phyloP scores from a whole-genome alignment of 2,329 filamentous ascomycete genomes.

The Drechslerella dactyloides region DNA sequence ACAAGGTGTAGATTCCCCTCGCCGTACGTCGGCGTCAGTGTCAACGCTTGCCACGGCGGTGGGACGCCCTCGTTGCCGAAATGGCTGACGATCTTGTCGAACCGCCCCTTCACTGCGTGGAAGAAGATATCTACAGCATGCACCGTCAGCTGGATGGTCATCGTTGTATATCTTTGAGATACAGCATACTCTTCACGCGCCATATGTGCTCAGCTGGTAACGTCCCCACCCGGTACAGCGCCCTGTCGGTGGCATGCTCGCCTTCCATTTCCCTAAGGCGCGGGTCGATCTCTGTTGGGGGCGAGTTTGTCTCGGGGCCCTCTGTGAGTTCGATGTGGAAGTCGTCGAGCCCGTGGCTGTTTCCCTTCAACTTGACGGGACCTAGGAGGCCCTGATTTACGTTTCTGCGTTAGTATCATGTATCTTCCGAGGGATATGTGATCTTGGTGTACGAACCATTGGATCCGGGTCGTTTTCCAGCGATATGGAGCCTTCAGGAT shows the following conservation, averaged over 20 bases:
- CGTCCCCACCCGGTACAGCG: conserved; percentile 66
- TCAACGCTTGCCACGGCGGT: conserved; percentile 84
- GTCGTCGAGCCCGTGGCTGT: conserved; percentile 73
- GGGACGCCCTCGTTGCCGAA: conserved; percentile 72
- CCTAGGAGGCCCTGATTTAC: conserved; percentile 62
- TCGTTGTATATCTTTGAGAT: background rate
- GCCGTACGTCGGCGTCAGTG: conserved; percentile 72
- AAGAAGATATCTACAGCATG: conserved; percentile 64
- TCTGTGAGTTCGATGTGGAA: conserved; percentile 80
- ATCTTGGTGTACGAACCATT: conserved; percentile 55
- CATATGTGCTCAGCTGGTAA: conserved; percentile 74
- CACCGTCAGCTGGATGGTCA: background rate
- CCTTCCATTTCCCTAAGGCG: conserved; percentile 73
- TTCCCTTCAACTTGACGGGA: conserved; percentile 73
- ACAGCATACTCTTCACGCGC: conserved; percentile 72
- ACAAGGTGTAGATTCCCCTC: conserved; percentile 82
- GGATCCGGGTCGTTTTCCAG: conserved; percentile 64
- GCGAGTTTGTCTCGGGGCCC: conserved; percentile 69
- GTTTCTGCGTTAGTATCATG: background rate
- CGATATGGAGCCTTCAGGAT: conserved; percentile 68
- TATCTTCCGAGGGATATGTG: too few relatives aligned
- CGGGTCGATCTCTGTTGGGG: conserved; percentile 65
- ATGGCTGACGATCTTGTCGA: conserved; percentile 66
- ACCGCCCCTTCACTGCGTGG: conserved; percentile 67
- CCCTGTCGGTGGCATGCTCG: conserved; percentile 68